Evolutionary conservation across 2,329 filamentous ascomycete genomes (phyloP), one percentile per base, ranked within the genome.

Genomic region (Clonostachys byssicola): DNA sequence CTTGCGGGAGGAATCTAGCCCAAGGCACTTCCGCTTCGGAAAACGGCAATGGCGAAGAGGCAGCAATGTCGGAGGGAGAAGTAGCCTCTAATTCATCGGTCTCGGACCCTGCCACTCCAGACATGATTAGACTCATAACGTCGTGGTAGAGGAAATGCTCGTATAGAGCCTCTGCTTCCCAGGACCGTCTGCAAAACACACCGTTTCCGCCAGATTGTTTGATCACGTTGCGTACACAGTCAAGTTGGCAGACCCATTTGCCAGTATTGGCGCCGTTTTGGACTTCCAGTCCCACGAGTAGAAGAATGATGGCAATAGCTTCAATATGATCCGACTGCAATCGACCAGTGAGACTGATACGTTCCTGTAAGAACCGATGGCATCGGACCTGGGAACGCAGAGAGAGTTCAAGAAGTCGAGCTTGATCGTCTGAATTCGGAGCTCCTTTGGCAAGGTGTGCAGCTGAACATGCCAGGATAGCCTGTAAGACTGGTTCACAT

Each of bases 221-320:
- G 6, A 39, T 39, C 10, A 39, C 36, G 12, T 39, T 14, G 36
- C 36, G 43, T 14, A 40, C 47, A 39, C 41, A 48, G n/a, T 46
- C 41, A 14, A 49, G n/a, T 14, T 47, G 43, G 20, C 40, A 17
- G 6, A 51, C 38, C 49, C 49, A 49, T n/a, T 18, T 49, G 6
- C 34, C 35, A 5, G 43, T 46, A 5, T 36, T 34, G 13, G 34
- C 33, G 12, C 49, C 49, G 13, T 46, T 49, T 12, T 46, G 43
- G 7, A 49, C 46, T 16, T 49, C 47, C 5, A 48, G 18, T 4
- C 40, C 49, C n/a, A 51, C 34, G 6, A 51, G 33, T 33, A 51
- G 34, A 8, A 51, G 42, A 12, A 51, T 35, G 14, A 49, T 23
- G 6, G 41, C 47, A n/a, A 45, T 36, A 12, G 41, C 36, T 4